Evolutionary conservation across 2,329 filamentous ascomycete genomes (phyloP).

Genomic region (Chrysoporthe cubensis): DNA sequence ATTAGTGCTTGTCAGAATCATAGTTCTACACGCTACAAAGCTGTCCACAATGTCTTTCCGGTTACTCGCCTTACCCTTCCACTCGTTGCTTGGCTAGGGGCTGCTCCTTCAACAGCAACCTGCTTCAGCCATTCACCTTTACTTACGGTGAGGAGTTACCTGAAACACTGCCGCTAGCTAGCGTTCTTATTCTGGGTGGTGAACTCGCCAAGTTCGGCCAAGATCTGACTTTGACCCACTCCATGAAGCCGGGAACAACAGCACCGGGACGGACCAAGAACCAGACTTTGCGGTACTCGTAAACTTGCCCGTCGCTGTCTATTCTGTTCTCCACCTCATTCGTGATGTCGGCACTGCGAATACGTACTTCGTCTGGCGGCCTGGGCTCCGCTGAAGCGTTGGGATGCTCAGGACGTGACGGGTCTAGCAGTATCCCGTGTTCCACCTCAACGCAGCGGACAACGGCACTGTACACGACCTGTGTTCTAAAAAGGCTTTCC

Average conservation of each 20-base stretch:
- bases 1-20: no score
- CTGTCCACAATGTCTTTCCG: no score
- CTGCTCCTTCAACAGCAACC: not conserved
- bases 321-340: constrained; percentile 7
- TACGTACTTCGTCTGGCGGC: constrained; percentile 15
- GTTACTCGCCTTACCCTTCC: no score
- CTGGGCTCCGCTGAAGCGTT: constrained; percentile 2
- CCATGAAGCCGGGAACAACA: constrained; percentile 15
- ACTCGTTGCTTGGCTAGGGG: not conserved
- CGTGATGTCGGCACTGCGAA: constrained; percentile 18
- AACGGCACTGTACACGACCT: constrained; percentile 39
- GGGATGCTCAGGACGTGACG: constrained; percentile 10
- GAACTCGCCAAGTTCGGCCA: not conserved
- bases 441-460: constrained; percentile 40
- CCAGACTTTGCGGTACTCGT: constrained; percentile 16
- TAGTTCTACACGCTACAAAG: no score
- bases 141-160: not conserved
- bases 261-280: constrained; percentile 16
- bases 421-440: constrained; percentile 36
- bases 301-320: constrained; percentile 8
- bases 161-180: not conserved
- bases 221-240: constrained; percentile 19
- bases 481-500: constrained; percentile 46
- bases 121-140: not conserved
- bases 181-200: not conserved